Base-by-base conservation (phyloP, 352 stramenopile species). In the Globisporangium okanoganense region DNA sequence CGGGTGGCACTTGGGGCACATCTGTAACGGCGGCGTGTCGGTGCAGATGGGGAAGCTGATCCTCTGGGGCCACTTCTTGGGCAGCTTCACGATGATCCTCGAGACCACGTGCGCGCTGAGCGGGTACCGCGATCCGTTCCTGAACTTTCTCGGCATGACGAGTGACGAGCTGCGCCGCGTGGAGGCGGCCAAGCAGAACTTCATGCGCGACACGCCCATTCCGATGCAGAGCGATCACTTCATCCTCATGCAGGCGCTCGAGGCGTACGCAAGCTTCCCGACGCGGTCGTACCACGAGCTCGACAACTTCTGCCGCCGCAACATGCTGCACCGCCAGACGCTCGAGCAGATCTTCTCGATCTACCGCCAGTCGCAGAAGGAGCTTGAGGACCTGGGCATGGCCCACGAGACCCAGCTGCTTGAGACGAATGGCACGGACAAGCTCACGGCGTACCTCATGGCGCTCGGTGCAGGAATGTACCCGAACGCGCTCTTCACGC, bases 91-190 rank as follows among this genome's bases (percentile, higher is more conserved):
- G 14, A 73, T 71, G 6, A 72, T 90, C 24, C 56, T 92, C 41
- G 75, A 79, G 59, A 88, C 82, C 5, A 82, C 80, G 10, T 88
- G 80, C 44, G 82, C 82, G 38, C 65, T 94, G 22, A 91, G 80
- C 25, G 79, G 79, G 25, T 90, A 90, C 57, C 85, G 85, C 10
- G 85, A 94, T 44, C 82, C 82, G 25, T 94, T 94, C 57, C 58
- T 88, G 12, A 87, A 71, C 57, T 88, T 87, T 38, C 52, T 91
- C 24, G 79, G 79, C 9, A 91, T 91, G 79, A 75, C 82, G 24
- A 59, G 48, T 2, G 79, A 82, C 24, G 82, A 89, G 55, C 60
- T 83, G 25, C 72, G 70, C 1, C 78, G 79, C 40, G 79, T 91
- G 3, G 73, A 86, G 31, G 69, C 58, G 29, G 76, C 76, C 2